These are phyloP conservation scores for Fusarium sp. DNA, from an alignment of 2,329 filamentous ascomycete species.

Conservation along the genomic window DNA sequence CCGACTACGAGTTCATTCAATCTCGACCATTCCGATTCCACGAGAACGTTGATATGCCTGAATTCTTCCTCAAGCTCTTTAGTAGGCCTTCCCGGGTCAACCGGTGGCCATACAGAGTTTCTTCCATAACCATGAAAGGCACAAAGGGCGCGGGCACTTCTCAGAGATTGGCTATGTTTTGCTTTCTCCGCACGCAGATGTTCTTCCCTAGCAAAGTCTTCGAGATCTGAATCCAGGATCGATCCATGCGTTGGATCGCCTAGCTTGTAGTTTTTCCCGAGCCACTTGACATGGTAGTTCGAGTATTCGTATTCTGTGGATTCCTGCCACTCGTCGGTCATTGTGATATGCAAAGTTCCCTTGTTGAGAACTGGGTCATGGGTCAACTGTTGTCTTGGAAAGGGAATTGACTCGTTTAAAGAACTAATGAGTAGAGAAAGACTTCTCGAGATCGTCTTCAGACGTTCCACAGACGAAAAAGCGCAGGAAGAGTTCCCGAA, in stretches of 20 bases:
- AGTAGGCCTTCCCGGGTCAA: constrained; percentile 16
- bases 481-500: not conserved
- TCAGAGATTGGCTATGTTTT: not conserved
- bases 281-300: constrained; percentile 4
- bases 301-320: not conserved
- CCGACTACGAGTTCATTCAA: constrained; percentile 11
- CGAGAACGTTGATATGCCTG: not conserved
- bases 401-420: not conserved
- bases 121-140: constrained; percentile 5
- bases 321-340: not conserved
- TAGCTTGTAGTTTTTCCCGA: constrained; percentile 5
- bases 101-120: constrained; percentile 28
- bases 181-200: not conserved
- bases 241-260: not conserved
- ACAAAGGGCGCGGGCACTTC: not conserved
- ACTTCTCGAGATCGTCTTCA: not conserved
- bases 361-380: not conserved
- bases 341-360: not conserved
- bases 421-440: not conserved
- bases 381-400: not conserved
- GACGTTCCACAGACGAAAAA: not conserved
- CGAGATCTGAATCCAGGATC: not conserved
- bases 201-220: not conserved
- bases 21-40: constrained; percentile 5
- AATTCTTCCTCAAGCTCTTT: constrained; percentile 1